phyloP scores from a whole-genome alignment of 805 yeast species.

The Yueomyces sinensis region DNA sequence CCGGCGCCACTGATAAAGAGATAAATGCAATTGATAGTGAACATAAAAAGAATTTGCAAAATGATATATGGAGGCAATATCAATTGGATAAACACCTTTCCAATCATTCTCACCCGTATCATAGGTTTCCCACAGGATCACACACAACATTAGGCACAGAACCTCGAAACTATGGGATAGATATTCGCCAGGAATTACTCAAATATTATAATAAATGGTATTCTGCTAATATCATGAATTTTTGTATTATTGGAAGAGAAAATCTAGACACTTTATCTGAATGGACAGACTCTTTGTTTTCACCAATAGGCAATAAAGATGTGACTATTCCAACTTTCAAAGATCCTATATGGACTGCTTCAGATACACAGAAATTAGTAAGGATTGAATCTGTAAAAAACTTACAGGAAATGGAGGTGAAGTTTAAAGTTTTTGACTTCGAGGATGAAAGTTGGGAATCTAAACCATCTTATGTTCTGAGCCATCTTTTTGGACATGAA shows the following conservation, averaged over 20 bases:
- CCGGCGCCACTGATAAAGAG: slow-evolving; percentile 77
- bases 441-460: slow-evolving; percentile 51
- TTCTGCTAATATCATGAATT: slow-evolving; percentile 79
- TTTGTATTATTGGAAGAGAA: slow-evolving; percentile 80
- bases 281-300: slow-evolving; percentile 59
- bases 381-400: slow-evolving; percentile 78
- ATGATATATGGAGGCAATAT: slow-evolving; percentile 75
- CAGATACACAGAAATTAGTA: slow-evolving; percentile 40
- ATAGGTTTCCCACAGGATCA: slow-evolving; percentile 87
- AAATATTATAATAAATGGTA: slow-evolving; percentile 62
- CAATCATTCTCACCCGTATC: slow-evolving; percentile 68
- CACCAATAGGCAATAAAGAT: slow-evolving; percentile 39
- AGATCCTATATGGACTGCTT: slow-evolving; percentile 33
- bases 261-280: slow-evolving; percentile 53
- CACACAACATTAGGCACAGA: slow-evolving; percentile 52
- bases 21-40: slow-evolving; percentile 92
- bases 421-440: slow-evolving; percentile 64
- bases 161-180: slow-evolving; percentile 47
- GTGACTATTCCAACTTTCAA: slow-evolving; percentile 26
- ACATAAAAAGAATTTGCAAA: slow-evolving; percentile 86
- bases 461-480: slow-evolving; percentile 56
- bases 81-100: slow-evolving; percentile 71
- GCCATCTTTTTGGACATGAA: slow-evolving; percentile 88
- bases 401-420: slow-evolving; percentile 47
- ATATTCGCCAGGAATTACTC: slow-evolving; percentile 70